These are phyloP conservation scores for Komagataella pastoris DNA, from an alignment of 805 yeast genomes.

Conservation along the genomic window DNA sequence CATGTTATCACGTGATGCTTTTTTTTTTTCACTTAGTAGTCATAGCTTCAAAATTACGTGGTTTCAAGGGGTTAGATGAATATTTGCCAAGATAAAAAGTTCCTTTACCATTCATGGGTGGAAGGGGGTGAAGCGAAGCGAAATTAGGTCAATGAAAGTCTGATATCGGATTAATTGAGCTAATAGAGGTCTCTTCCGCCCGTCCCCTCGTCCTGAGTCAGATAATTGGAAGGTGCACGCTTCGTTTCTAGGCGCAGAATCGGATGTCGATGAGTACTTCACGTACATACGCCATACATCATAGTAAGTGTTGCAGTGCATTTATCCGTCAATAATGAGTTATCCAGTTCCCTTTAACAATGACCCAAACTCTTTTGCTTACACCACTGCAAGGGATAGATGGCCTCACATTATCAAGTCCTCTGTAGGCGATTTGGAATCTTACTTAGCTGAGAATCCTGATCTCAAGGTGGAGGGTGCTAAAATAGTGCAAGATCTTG, in stretches of 20 bases:
- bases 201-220: background rate
- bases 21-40: background rate
- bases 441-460: slow-evolving; percentile 11
- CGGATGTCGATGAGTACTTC: background rate
- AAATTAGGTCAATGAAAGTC: background rate
- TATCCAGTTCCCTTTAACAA: slow-evolving; percentile 38
- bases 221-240: background rate
- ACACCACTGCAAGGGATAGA: slow-evolving; percentile 60
- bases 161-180: background rate
- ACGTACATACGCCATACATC: background rate
- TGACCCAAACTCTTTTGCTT: slow-evolving; percentile 73
- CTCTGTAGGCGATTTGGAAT: slow-evolving; percentile 47
- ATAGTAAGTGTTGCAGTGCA: background rate
- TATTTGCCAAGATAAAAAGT: background rate
- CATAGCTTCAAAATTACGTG: background rate
- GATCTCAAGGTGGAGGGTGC: slow-evolving; percentile 29
- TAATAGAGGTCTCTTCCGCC: background rate
- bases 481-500: slow-evolving; percentile 26
- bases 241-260: background rate
- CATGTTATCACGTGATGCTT: background rate
- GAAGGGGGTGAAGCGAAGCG: background rate
- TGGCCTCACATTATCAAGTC: slow-evolving; percentile 80
- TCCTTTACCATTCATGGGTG: background rate
- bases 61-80: background rate
- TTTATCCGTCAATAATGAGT: background rate